A percentile compares a stretch with the other conserved stretches of the same genome.
Evolutionary conservation across 108 stramenopile genomes (phyloP).

Genomic region (Nitzschia sp.): DNA sequence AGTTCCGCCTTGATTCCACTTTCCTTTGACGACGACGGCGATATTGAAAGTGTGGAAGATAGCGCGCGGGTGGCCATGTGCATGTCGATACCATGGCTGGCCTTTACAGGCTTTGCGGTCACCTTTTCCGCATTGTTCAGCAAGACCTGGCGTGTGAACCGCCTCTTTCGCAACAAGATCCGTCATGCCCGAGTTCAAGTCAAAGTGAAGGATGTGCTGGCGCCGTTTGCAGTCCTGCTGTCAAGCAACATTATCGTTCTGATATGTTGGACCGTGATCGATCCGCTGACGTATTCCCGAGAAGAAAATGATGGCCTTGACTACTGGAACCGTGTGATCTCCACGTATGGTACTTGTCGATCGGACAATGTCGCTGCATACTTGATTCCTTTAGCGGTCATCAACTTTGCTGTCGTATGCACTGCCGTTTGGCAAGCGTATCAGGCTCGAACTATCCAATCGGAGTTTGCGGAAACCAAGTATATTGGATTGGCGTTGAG

Average conservation of each 20-base stretch:
- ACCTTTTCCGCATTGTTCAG: constrained; percentile 45
- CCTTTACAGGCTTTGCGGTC: constrained; percentile 39
- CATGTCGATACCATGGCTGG: constrained; percentile 40
- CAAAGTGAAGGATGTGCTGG: constrained; percentile 46
- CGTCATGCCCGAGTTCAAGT: constrained; percentile 23
- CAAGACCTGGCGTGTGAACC: constrained; percentile 51
- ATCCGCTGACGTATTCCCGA: constrained; percentile 39
- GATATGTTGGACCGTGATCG: constrained; percentile 51
- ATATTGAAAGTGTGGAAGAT: not conserved
- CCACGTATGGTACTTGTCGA: constrained; percentile 32
- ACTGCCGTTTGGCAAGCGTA: constrained; percentile 47
- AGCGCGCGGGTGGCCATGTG: constrained; percentile 21
- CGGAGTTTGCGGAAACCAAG: constrained; percentile 42
- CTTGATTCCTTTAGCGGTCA: constrained; percentile 18
- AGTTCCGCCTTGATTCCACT: constrained; percentile 30
- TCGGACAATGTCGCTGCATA: constrained; percentile 9
- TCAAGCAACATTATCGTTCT: constrained; percentile 36
- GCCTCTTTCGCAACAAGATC: not conserved
- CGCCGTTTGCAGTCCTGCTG: constrained; percentile 46
- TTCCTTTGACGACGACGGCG: constrained; percentile 25
- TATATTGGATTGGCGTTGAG: constrained; percentile 37
- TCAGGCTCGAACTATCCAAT: constrained; percentile 38
- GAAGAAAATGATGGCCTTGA: constrained; percentile 20
- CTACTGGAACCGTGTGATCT: constrained; percentile 33
- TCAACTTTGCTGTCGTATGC: constrained; percentile 28